Evolutionary conservation across 345 rosid genomes (phyloP).

Genomic region (Cardamine chenopodiifolia): DNA sequence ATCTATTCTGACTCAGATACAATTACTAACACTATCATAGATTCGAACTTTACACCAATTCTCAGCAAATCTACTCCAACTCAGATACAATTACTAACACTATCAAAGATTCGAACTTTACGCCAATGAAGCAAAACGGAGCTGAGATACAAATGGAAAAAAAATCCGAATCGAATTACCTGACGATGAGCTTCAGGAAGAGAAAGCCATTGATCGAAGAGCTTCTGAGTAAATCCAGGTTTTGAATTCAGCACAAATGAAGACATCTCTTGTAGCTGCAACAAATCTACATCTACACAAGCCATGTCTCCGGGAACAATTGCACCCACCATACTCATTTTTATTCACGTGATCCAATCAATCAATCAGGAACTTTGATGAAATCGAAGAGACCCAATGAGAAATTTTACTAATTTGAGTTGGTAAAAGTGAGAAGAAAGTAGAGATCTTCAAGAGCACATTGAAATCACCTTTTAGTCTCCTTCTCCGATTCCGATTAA

Average conservation of each 20-base stretch:
- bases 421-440: not conserved
- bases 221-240: constrained; percentile 71
- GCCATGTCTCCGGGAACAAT: constrained; percentile 58
- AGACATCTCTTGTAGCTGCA: constrained; percentile 84
- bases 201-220: constrained; percentile 94
- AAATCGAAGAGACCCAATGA: not conserved
- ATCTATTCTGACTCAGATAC: too few relatives aligned
- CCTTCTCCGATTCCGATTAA: not conserved
- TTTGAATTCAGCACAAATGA: constrained; percentile 70
- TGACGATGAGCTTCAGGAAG: constrained; percentile 82
- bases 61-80: not conserved
- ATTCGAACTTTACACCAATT: not conserved
- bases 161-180: constrained; percentile 46
- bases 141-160: not conserved
- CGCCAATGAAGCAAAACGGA: not conserved
- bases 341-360: constrained; percentile 32
- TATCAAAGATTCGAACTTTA: not conserved
- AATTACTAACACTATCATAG: too few relatives aligned
- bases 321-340: constrained; percentile 48
- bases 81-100: not conserved
- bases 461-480: not conserved
- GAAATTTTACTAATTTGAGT: not conserved
- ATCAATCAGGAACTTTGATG: constrained; percentile 14
- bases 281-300: constrained; percentile 71
- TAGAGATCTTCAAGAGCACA: not conserved